Evolutionary conservation across 257 asterid species (phyloP), one percentile per base, ranked within the genome.

Genomic region (Paraleonurus japonicus): DNA sequence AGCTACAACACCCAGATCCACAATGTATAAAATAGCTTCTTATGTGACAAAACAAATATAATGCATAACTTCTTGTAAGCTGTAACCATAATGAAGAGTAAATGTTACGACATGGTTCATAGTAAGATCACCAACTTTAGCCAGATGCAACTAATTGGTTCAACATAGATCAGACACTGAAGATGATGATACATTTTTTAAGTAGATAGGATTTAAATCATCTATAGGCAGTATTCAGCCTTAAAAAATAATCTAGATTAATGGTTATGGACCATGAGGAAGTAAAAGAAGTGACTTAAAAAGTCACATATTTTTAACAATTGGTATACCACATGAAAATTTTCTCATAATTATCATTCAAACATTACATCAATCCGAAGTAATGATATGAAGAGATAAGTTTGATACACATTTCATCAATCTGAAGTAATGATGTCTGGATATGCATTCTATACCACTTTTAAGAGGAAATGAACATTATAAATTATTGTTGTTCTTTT

Each of bases 1-100:
- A 60, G 75, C 72, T 19, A 65, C 55, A 78, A 37, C 54, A 57
- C 65, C 53, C 45, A 27, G 69, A 41, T 71, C 53, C 55, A 47
- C 39, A 74, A 33, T 68, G 27, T 13, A 59, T 65, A 62, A 43
- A n/a, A 26, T 23, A 66, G 45, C 65, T 73, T 63, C 55, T 35
- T 26, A 22, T 20, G 22, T 63, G 10, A 50, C 37, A 20, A n/a
- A 55, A 22, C 11, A 30, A 28, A 53, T 53, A 54, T 12, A 11
- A 45, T 3, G 26, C 39, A 60, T 23, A 48, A 70, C 64, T 61
- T 20, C 72, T 45, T 8, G 17, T 24, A 47, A n/a, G n/a, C n/a
- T n/a, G 35, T 30, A 55, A 45, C 70, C 71, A 67, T 53, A 54
- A n/a, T 41, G 15, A 48, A 27, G 45, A 30, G 35, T 22, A 33